Base-by-base conservation (phyloP, 192 early-diverging fungal genomes). In the Chytriomyces confervae region DNA sequence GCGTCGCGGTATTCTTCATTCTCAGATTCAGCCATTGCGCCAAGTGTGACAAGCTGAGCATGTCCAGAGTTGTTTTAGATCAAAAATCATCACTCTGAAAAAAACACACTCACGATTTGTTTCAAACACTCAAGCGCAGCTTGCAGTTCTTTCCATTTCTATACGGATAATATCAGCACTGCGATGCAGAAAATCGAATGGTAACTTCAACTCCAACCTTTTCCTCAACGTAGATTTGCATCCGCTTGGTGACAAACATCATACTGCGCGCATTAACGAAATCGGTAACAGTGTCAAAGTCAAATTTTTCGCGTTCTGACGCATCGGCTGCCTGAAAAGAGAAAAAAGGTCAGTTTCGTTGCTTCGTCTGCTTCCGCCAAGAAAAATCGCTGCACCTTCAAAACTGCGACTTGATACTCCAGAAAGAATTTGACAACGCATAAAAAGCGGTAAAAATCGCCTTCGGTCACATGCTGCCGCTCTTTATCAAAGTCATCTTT, bases 71-170 rank as follows among this genome's bases (percentile, higher is more conserved):
- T 62, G 53, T 57, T 57, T 57, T 20, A 13, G 16, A 13, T n/a
- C 20, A n/a, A 57, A 2, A 57, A 57, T 57, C 53, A 57, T 57
- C 20, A 72, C 53, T n/a, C 5, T n/a, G 67, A 72, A 44, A 6
- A 69, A 53, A 47, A 43, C 23, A 62, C 72, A 45, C 76, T 63
- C 80, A 92, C 88, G 76, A 93, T 86, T 73, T 92, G 85, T 62
- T 87, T 86, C 20, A 93, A 77, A 62, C 91, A 92, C 45, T 91
- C 86, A 7, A 90, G 72, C 1, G 85, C 80, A 8, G 82, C 76
- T 29, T 83, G 77, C 16, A 92, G 75, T 47, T 90, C 86, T 45
- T 76, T 62, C 87, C 84, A 90, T 45, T 78, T 77, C 87, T 92
- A 83, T 7, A 66, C 23, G 75, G 46, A 60, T 7, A 36, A 23